Evolutionary conservation across 2,329 filamentous ascomycete genomes (phyloP), one percentile per base, ranked within the genome.

Genomic region (Aspergillus sp.): DNA sequence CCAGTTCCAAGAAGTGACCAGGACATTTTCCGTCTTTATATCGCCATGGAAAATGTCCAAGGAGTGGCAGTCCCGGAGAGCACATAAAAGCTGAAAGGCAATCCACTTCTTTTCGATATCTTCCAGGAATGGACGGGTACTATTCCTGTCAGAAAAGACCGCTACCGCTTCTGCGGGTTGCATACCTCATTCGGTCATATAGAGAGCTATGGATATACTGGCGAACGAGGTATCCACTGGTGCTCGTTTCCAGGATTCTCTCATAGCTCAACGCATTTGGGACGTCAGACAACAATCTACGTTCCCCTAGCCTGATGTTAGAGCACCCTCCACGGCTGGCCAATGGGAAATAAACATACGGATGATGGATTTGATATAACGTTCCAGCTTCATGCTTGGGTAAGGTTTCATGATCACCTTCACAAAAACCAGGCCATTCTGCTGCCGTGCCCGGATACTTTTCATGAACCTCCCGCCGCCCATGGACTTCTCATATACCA

Each of bases 1-100:
- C 91, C 93, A 98, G 64, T 96, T 95, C 91, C 91, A 98, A 5
- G 91, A 96, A 0, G 91, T 98, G 31, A 98, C 89, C 29, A 98
- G 68, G 22, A 93, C 78, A 51, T 98, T 98, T 60, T 98, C 89
- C 1, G 89, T 91, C 68, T 98, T 98, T 67, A 98, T 96, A 53
- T 98, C 93, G 36, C 91, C 93, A 55, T 98, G 91, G 56, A 88
- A 96, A 32, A 98, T 72, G 49, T 93, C 84, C 29, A 82, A 74
- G 16, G 82, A 72, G 58, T 98, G 91, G 49, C 86, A 95, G 60
- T 98, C 93, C 35, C 88, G 79, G 37, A 98, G 68, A 2, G 85
- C 88, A 58, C 86, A 95, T 8, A 98, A 72, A 2, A 98, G 73
- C 64, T 98, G 91, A 50, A 94, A 98, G 0, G 89, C 84, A 31